Percentiles rank a stretch among this genome's conserved stretches.
Evolutionary conservation across 73 alveolate species (phyloP).

Genomic region (Stentor coeruleus): DNA sequence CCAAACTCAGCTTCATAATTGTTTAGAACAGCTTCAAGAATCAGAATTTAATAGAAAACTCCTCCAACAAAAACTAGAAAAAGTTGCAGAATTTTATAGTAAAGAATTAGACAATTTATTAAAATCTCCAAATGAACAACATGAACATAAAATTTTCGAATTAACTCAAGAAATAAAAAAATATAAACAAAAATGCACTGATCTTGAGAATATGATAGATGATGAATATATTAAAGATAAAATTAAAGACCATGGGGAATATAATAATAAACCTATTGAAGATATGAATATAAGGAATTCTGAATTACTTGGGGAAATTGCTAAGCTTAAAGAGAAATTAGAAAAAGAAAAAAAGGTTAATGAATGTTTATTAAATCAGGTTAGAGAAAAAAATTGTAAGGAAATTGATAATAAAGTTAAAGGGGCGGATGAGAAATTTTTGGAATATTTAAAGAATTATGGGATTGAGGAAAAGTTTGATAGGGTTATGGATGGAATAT

Average conservation of each 20-base stretch:
- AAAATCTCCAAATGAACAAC: neutral
- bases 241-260: neutral
- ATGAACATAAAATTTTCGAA: neutral
- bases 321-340: neutral
- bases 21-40: neutral
- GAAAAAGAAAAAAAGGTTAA: neutral
- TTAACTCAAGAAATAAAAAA: neutral
- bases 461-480: neutral
- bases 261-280: no score
- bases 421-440: constrained; percentile 19
- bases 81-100: neutral
- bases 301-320: no score
- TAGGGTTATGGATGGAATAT: constrained; percentile 15
- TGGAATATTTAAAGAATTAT: constrained; percentile 10
- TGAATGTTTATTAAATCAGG: neutral
- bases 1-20: neutral
- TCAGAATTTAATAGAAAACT: neutral
- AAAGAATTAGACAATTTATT: neutral
- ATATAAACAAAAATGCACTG: neutral
- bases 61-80: constrained; percentile 8
- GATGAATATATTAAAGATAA: neutral
- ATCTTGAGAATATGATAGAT: neutral
- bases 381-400: constrained; percentile 3
- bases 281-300: no score
- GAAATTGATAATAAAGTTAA: neutral